Base-by-base conservation (phyloP, 495 filamentous ascomycete genomes). In the Lasiosphaeriaceae sp. region DNA sequence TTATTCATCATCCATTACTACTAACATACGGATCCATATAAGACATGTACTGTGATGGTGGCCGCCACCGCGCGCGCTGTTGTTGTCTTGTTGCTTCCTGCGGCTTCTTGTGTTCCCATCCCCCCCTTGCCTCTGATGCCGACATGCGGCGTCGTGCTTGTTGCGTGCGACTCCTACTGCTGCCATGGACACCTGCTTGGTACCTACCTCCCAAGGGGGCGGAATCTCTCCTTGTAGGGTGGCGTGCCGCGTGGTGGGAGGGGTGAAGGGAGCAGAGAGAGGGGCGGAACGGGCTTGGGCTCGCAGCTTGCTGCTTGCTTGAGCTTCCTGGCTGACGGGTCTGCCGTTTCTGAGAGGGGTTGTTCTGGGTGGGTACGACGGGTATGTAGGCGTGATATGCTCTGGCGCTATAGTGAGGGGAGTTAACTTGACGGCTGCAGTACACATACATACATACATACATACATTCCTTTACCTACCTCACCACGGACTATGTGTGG, bases 241-340 rank as follows among this genome's bases (percentile, higher is more conserved):
- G 22, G 19, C 23, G 31, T 22, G 44, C 19, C 31, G 44, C 46
- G n/a, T 47, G n/a, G 39, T 48, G 19, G 45, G 43, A 39, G 52
- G 44, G 19, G 44, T 44, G 47, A 49, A 17, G 34, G 21, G 49
- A 22, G 44, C 24, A 41, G 16, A 37, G 46, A 46, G 37, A 56
- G 48, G 49, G 31, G 61, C 46, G 57, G 54, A 50, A 12, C 26
- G 26, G 26, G 26, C 26, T 31, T 31, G 26, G 26, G 26, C 26
- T 31, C 4, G 26, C 26, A 3, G 26, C 26, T 31, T 31, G 4
- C 26, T 31, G 26, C 26, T 31, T 31, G 51, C 57, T 43, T 11
- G 39, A 43, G 39, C 39, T 57, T 55, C 61, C 50, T 60, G 45
- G 54, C 19, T 47, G 52, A 57, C 34, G 56, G 60, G 53, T 50